phyloP scores from a whole-genome alignment of 225 moss, liverwort and hornwort species.

The Straminergon stramineum region DNA sequence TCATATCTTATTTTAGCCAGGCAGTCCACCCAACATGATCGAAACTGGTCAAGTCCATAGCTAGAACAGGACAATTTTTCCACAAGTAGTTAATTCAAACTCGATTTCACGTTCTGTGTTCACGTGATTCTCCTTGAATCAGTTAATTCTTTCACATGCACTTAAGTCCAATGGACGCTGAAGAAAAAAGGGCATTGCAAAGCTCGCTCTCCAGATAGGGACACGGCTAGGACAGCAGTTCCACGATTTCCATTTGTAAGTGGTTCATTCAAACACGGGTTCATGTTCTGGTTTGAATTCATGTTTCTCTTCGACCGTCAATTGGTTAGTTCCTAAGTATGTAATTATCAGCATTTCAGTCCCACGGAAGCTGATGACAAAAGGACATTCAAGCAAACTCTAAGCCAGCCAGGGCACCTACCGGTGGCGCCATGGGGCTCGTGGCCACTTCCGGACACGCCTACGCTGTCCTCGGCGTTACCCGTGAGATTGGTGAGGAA shows the following conservation, averaged over 20 bases:
- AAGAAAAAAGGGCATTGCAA: background rate
- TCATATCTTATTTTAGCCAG: background rate
- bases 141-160: background rate
- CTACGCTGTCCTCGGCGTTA: constrained; percentile 38
- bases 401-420: background rate
- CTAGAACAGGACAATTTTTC: background rate
- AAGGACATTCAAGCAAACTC: background rate
- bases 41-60: background rate
- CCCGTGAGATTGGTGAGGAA: constrained; percentile 44
- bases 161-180: background rate
- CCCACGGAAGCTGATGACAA: constrained; percentile 18
- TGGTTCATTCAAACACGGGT: background rate
- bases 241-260: background rate
- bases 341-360: background rate
- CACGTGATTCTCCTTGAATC: background rate
- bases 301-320: background rate
- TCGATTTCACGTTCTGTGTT: background rate
- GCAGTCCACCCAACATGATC: background rate
- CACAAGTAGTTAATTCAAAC: background rate
- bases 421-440: constrained; percentile 35
- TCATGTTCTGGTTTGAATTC: background rate
- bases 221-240: background rate
- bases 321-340: background rate
- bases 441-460: constrained; percentile 21
- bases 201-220: background rate